Evolutionary conservation across 345 rosid species (phyloP).

Genomic region (Rubroshorea leprosula): DNA sequence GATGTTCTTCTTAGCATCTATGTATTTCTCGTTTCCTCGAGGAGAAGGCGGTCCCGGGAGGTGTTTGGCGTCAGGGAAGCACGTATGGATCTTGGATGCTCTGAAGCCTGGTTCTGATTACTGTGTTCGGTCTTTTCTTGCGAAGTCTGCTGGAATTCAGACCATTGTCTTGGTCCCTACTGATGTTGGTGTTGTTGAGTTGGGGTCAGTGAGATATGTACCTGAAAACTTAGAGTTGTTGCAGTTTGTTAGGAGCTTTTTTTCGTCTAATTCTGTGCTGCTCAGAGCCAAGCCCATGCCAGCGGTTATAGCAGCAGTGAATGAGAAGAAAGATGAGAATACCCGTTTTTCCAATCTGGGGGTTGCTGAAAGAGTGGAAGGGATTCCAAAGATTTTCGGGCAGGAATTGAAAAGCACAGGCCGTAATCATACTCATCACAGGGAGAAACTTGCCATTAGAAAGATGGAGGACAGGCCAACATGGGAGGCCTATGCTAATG

Average conservation of each 20-base stretch:
- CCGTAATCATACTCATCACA: slow-evolving; percentile 35
- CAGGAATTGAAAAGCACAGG: slow-evolving; percentile 52
- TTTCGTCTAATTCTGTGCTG: slow-evolving; percentile 37
- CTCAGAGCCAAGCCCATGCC: slow-evolving; percentile 30
- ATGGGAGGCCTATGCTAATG: slow-evolving; percentile 52
- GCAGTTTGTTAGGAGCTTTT: slow-evolving; percentile 43
- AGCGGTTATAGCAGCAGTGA: slow-evolving; percentile 20
- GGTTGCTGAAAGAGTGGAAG: slow-evolving; percentile 41
- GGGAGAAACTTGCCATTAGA: slow-evolving; percentile 83
- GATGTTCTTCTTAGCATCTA: slow-evolving; percentile 88
- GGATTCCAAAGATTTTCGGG: slow-evolving; percentile 65
- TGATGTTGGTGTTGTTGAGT: slow-evolving; percentile 84
- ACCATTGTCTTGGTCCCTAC: slow-evolving; percentile 78
- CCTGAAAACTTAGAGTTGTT: slow-evolving; percentile 58
- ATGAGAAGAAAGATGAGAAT: slow-evolving; percentile 46
- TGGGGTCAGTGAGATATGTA: slow-evolving; percentile 80
- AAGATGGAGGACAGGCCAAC: slow-evolving; percentile 77
- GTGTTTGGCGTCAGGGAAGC: slow-evolving; percentile 70
- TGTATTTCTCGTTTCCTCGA: slow-evolving; percentile 86
- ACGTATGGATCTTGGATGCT: slow-evolving; percentile 64
- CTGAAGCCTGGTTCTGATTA: slow-evolving; percentile 49
- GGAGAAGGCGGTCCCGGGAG: slow-evolving; percentile 93
- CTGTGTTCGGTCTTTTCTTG: slow-evolving; percentile 79
- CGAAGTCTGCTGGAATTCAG: slow-evolving; percentile 73
- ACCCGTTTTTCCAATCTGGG: slow-evolving; percentile 30